phyloP scores from a whole-genome alignment of 768 basidiomycete genomes.

The Suillus lakei region DNA sequence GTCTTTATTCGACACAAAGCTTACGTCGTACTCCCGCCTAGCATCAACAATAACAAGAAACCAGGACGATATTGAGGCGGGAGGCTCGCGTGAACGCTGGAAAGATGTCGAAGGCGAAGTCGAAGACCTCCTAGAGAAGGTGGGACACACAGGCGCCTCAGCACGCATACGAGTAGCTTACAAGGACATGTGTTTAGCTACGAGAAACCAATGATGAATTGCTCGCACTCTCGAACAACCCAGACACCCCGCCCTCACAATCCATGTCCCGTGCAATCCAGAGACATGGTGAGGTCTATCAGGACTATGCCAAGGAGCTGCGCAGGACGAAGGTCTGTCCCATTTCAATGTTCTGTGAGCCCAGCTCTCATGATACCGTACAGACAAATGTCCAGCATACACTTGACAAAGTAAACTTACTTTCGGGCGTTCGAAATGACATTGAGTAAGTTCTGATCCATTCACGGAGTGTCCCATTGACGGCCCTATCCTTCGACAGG shows the following conservation, averaged over 20 bases:
- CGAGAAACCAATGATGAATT: slow-evolving; percentile 88
- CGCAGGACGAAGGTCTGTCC: slow-evolving; percentile 75
- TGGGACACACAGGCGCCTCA: slow-evolving; percentile 27
- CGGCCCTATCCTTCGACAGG: slow-evolving; percentile 42
- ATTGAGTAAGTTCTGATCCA: slow-evolving; percentile 71
- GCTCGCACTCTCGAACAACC: slow-evolving; percentile 63
- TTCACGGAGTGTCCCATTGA: neutral
- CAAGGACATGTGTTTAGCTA: slow-evolving; percentile 52
- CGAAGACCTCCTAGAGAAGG: slow-evolving; percentile 87
- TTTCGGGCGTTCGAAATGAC: slow-evolving; percentile 92
- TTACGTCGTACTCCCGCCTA: slow-evolving; percentile 89
- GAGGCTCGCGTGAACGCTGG: slow-evolving; percentile 74
- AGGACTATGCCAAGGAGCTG: slow-evolving; percentile 87
- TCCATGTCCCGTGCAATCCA: slow-evolving; percentile 90
- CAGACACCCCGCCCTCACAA: slow-evolving; percentile 73
- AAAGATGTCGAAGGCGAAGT: slow-evolving; percentile 85
- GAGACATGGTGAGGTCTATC: slow-evolving; percentile 87
- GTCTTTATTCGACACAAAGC: slow-evolving; percentile 88
- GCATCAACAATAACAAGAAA: slow-evolving; percentile 66
- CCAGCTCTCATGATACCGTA: slow-evolving; percentile 7
- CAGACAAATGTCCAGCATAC: slow-evolving; percentile 83
- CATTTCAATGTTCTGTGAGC: neutral
- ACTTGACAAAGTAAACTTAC: slow-evolving; percentile 83
- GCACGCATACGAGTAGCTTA: slow-evolving; percentile 4
- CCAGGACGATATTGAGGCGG: slow-evolving; percentile 66